Evolutionary conservation across 371 early-diverging fungal genomes (phyloP), one percentile per base, ranked within the genome.

Genomic region (Synchytrium microbalum): DNA sequence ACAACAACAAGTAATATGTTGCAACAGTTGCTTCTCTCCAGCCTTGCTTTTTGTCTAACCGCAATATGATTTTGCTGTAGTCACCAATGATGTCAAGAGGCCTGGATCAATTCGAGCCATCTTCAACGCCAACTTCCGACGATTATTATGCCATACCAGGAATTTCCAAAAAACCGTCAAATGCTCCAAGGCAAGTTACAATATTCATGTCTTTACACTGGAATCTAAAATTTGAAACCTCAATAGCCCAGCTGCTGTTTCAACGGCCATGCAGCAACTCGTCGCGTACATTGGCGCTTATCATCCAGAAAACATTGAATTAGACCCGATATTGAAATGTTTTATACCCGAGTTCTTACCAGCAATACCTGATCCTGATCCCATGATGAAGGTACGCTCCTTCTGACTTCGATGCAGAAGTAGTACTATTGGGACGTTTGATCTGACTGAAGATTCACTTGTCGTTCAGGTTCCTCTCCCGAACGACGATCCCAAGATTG

Each of bases 341-440:
- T 82, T 82, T 55, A 67, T 81, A 23, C 81, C 83, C 2, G 83
- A 82, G 32, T 81, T 66, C 60, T 78, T 82, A 54, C 79, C 83
- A 1, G 75, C 80, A 0, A 77, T 81, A 52, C 81, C 81, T 2
- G 83, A 82, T 61, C 76, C 79, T 58, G 83, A 82, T 57, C 79
- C 81, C 10, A 75, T 82, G 62, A 77, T 82, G 58, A 82, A 82
- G 69, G 79, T 80, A 55, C 1, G 60, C 3, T 14, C 53, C 13
- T 29, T n/a, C 26, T 23, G n/a, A 3, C 30, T 46, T 23, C 27
- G 29, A 24, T 3, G 19, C 57, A 13, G 23, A 16, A 16, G 52
- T 23, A 5, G 8, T 59, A 5, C 2, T n/a, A n/a, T n/a, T n/a
- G n/a, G 52, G 19, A 52, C n/a, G 52, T 52, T 19, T n/a, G n/a